Conservation (phyloP, 306 rosid species). For the Carpinus viminea region DNA sequence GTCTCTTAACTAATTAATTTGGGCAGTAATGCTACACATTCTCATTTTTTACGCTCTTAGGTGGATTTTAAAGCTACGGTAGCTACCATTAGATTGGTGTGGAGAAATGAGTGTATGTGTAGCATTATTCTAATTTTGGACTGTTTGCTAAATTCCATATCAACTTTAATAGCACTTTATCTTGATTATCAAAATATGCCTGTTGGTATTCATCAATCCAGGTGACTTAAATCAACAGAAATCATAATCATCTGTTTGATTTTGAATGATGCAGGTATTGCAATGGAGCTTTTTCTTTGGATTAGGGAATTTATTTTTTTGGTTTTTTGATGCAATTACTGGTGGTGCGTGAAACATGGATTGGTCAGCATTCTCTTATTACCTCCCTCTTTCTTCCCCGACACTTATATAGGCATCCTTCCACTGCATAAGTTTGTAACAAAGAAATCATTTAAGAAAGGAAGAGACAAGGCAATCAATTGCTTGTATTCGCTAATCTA, state of each 20-base stretch:
- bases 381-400: background rate
- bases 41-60: no score
- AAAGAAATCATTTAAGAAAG: slow-evolving; percentile 9
- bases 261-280: slow-evolving; percentile 68
- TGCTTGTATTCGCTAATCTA: slow-evolving; percentile 6
- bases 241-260: slow-evolving; percentile 9
- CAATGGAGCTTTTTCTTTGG: slow-evolving; percentile 81
- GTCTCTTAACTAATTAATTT: background rate
- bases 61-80: no score
- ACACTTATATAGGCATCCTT: background rate
- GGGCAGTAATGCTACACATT: no score
- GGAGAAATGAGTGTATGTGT: no score
- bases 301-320: slow-evolving; percentile 28
- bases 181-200: background rate
- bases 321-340: background rate
- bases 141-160: background rate
- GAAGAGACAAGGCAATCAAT: background rate
- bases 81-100: no score
- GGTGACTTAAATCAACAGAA: background rate
- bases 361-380: slow-evolving; percentile 6
- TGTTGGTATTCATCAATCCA: background rate
- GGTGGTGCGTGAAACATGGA: slow-evolving; percentile 13
- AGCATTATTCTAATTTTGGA: background rate
- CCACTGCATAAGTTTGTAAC: slow-evolving; percentile 24
- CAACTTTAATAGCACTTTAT: no score